Base-by-base conservation (phyloP, 2,329 filamentous ascomycete species). In the Pyricularia pennisetigena region DNA sequence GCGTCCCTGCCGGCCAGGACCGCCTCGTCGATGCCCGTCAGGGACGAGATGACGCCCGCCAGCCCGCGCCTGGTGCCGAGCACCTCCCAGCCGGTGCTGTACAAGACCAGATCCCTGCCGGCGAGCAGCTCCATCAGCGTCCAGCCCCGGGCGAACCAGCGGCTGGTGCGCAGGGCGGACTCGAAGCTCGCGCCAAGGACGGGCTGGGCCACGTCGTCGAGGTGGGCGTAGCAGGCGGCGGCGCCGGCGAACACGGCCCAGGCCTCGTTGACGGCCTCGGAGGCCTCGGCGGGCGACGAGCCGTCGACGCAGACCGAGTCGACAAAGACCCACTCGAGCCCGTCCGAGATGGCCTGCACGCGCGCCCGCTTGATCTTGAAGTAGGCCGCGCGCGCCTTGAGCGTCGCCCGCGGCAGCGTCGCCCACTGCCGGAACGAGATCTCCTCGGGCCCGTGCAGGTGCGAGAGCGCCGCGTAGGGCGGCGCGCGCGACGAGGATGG, bases 101-200 rank as follows among this genome's bases (percentile, higher is more conserved):
- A 70, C 26, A 71, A 71, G 4, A 67, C 54, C 8, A 71, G 62
- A 4, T 61, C 41, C 4, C 26, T 7, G 1, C 68, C 65, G 12
- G 66, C 68, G 12, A 71, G 30, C 4, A 71, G 69, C n/a, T 71
- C 70, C 49, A 68, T 65, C 14, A 71, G 68, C 20, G 70, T 70
- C 69, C 69, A 70, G 23, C 69, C 69, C 0, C 68, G 35, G 3
- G 65, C 67, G 61, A 70, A 71, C 70, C 70, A 71, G 8, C 66
- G 59, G 64, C 69, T 69, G 7, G 29, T 29, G 16, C 61, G 54
- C 54, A 67, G 29, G 29, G 66, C 66, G 5, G 59, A 30, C 20
- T 57, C 29, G n/a, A 67, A 30, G 57, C 41, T 61, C 57, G 66
- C 66, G 12, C 66, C 66, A 12, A 67, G 66, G 7, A 67, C 57